Evolutionary conservation across 176 grass and related monocot species (phyloP).

Genomic region (Guadua angustifolia): DNA sequence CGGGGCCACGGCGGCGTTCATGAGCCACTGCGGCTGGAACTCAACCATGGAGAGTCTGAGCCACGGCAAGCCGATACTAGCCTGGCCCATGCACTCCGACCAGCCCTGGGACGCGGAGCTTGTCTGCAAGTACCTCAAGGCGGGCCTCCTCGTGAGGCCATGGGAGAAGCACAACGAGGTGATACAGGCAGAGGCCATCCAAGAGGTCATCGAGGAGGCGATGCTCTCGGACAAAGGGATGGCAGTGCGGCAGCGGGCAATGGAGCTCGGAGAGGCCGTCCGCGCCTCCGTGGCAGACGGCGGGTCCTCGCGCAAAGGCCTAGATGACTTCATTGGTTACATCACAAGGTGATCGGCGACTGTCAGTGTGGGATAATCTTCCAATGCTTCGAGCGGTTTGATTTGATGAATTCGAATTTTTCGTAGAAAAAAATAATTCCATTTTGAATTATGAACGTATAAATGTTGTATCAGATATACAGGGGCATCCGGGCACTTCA

Average conservation of each 20-base stretch:
- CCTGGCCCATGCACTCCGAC: slow-evolving; percentile 76
- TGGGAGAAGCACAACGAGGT: slow-evolving; percentile 42
- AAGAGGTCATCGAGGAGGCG: slow-evolving; percentile 23
- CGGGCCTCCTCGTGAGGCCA: slow-evolving; percentile 45
- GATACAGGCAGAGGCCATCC: slow-evolving; percentile 20
- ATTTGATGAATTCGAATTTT: background rate
- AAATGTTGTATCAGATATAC: too few relatives aligned
- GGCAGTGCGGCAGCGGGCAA: slow-evolving; percentile 34
- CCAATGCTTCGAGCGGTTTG: background rate
- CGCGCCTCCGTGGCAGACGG: slow-evolving; percentile 6
- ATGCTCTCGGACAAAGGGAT: slow-evolving; percentile 46
- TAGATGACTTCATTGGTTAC: slow-evolving; percentile 57
- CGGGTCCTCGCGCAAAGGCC: slow-evolving; percentile 42
- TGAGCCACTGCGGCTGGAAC: slow-evolving; percentile 89
- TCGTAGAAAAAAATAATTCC: too few relatives aligned
- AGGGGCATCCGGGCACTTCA: too few relatives aligned
- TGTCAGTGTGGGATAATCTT: background rate
- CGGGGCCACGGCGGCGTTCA: slow-evolving; percentile 53
- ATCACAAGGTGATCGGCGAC: slow-evolving; percentile 43
- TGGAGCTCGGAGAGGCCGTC: slow-evolving; percentile 48
- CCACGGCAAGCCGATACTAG: slow-evolving; percentile 54
- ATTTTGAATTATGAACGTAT: too few relatives aligned
- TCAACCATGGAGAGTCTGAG: slow-evolving; percentile 69
- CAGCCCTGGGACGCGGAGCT: slow-evolving; percentile 56
- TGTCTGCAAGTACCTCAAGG: slow-evolving; percentile 47